Evolutionary conservation across 768 basidiomycete species (phyloP).

Genomic region (Gymnopilus junonius): DNA sequence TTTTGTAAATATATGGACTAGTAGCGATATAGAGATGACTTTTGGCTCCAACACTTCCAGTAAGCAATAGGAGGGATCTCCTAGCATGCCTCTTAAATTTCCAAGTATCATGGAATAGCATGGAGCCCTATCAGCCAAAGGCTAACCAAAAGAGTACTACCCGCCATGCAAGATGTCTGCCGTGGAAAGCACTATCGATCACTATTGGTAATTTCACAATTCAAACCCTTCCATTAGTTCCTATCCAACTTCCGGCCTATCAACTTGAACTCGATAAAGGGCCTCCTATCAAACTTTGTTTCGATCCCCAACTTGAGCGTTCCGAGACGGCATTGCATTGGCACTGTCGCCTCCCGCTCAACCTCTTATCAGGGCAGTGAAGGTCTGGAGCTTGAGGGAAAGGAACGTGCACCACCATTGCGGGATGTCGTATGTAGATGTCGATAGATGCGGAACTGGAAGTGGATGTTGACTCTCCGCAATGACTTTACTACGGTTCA

Average conservation of each 20-base stretch:
- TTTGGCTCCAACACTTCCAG: no score
- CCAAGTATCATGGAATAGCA: background rate
- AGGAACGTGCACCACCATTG: slow-evolving; percentile 1
- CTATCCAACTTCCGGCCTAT: background rate
- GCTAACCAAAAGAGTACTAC: background rate
- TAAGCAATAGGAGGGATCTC: no score
- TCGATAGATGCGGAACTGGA: background rate
- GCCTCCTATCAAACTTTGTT: background rate
- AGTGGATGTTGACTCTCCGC: background rate
- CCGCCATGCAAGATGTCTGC: background rate
- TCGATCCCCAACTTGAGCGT: background rate
- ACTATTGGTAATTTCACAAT: background rate
- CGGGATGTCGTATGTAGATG: background rate
- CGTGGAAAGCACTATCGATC: background rate
- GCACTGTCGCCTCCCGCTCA: no score
- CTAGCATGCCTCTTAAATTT: background rate
- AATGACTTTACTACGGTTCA: no score
- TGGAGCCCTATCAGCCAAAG: background rate
- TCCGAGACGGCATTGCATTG: no score
- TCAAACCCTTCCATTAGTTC: background rate
- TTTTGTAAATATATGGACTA: no score
- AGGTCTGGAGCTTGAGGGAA: no score
- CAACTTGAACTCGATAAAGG: background rate
- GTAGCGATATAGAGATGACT: no score
- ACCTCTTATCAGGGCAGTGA: no score